Conservation (phyloP, 805 yeast genomes). For the Saccharomycopsis fodiens region DNA sequence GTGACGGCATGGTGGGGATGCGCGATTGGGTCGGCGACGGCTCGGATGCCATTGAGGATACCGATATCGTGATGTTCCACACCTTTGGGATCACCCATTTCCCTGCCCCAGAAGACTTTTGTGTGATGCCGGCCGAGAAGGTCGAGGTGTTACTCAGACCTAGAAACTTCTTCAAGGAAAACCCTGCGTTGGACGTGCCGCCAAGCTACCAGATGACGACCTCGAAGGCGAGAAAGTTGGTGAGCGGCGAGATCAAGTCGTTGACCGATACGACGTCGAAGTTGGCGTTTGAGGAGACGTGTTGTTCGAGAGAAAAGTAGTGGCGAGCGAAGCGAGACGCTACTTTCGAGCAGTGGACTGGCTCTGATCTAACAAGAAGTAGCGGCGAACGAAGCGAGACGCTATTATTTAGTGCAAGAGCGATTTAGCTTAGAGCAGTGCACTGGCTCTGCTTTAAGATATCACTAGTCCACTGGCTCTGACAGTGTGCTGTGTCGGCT, state of each 20-base stretch:
- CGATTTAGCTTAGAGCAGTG: too few relatives aligned
- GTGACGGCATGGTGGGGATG: constrained; percentile 61
- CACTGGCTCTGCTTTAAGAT: too few relatives aligned
- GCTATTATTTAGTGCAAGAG: too few relatives aligned
- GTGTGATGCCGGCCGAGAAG: constrained; percentile 83
- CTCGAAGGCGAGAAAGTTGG: constrained; percentile 33
- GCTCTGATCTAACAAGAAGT: too few relatives aligned
- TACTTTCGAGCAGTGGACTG: too few relatives aligned
- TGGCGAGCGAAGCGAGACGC: too few relatives aligned
- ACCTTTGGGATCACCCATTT: constrained; percentile 81
- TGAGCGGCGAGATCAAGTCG: constrained; percentile 33
- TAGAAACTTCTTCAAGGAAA: constrained; percentile 68
- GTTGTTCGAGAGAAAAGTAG: constrained; percentile 1
- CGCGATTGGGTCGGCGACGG: constrained; percentile 65
- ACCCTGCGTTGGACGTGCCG: constrained; percentile 68
- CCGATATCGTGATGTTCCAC: constrained; percentile 71
- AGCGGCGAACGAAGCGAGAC: too few relatives aligned
- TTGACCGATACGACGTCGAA: constrained; percentile 42
- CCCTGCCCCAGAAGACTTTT: constrained; percentile 89
- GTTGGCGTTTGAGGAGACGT: constrained; percentile 37
- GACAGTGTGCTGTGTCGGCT: too few relatives aligned
- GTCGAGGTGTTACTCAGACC: constrained; percentile 70
- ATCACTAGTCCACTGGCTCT: too few relatives aligned
- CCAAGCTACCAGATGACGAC: constrained; percentile 54
- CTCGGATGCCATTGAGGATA: constrained; percentile 47